These are phyloP conservation scores for Pterocarpus santalinus DNA, from an alignment of 306 rosid species.

Conservation along the genomic window DNA sequence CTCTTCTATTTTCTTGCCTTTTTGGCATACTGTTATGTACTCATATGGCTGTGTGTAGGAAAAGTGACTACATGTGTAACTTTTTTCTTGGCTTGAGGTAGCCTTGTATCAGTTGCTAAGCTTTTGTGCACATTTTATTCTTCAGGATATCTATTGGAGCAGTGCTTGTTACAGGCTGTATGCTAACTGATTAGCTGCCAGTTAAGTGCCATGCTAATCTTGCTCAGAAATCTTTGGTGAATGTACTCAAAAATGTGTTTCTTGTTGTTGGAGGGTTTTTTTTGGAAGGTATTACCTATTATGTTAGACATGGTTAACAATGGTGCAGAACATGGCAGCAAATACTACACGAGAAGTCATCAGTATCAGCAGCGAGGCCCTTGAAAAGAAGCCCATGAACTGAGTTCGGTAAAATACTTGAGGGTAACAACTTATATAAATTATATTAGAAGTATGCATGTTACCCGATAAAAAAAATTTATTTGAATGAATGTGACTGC, in stretches of 20 bases:
- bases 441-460: slow-evolving; percentile 26
- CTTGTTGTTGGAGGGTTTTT: slow-evolving; percentile 35
- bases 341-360: slow-evolving; percentile 15
- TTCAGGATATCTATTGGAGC: slow-evolving; percentile 51
- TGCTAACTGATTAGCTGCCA: slow-evolving; percentile 36
- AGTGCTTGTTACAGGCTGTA: slow-evolving; percentile 38
- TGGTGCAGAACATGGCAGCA: slow-evolving; percentile 43
- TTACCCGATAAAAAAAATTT: background rate
- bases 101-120: slow-evolving; percentile 40
- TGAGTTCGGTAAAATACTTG: slow-evolving; percentile 11
- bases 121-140: slow-evolving; percentile 41
- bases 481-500: slow-evolving; percentile 13
- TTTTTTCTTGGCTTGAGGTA: slow-evolving; percentile 36
- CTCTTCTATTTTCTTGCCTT: background rate
- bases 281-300: slow-evolving; percentile 37
- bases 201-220: slow-evolving; percentile 31
- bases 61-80: slow-evolving; percentile 31
- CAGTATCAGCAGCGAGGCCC: slow-evolving; percentile 29
- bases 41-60: slow-evolving; percentile 17
- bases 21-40: background rate
- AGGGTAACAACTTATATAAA: slow-evolving; percentile 12
- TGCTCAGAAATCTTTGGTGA: slow-evolving; percentile 36
- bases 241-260: slow-evolving; percentile 40
- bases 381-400: slow-evolving; percentile 12
- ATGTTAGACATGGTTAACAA: slow-evolving; percentile 20